A percentile compares a stretch with the other conserved stretches of the same genome.
These are phyloP conservation scores for Lepidium aucheri DNA, from an alignment of 345 rosid species.

Conservation along the genomic window DNA sequence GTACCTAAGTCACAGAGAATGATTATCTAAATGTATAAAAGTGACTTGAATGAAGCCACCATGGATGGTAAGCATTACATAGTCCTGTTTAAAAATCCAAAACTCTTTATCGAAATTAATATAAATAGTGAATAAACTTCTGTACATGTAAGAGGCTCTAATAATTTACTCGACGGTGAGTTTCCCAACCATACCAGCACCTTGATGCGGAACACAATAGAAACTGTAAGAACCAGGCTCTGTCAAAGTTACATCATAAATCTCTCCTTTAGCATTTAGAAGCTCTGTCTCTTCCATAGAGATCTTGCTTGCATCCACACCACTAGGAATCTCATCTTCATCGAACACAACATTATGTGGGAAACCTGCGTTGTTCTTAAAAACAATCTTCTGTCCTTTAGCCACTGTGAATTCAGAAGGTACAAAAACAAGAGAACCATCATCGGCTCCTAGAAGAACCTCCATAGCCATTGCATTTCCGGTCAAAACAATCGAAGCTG, in stretches of 20 bases:
- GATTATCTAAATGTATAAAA: no score
- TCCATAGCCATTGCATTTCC: slow-evolving; percentile 80
- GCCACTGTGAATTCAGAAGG: slow-evolving; percentile 48
- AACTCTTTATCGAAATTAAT: no score
- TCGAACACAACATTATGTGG: slow-evolving; percentile 89
- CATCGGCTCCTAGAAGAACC: slow-evolving; percentile 54
- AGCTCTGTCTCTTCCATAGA: slow-evolving; percentile 68
- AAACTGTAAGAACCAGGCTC: slow-evolving; percentile 67
- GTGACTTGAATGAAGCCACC: no score
- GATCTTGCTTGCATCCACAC: slow-evolving; percentile 70
- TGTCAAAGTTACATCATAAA: slow-evolving; percentile 52
- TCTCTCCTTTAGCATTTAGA: slow-evolving; percentile 66
- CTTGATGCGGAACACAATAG: slow-evolving; percentile 89
- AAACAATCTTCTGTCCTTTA: slow-evolving; percentile 76
- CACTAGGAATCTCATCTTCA: slow-evolving; percentile 79
- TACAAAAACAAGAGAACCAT: slow-evolving; percentile 60
- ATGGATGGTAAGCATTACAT: no score
- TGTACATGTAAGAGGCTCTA: no score
- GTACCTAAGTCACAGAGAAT: no score
- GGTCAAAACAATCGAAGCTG: slow-evolving; percentile 43
- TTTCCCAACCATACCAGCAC: slow-evolving; percentile 90
- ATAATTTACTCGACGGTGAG: slow-evolving; percentile 51
- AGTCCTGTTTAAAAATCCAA: no score
- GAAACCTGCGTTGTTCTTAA: slow-evolving; percentile 89
- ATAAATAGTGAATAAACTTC: no score